Evolutionary conservation across 2,329 filamentous ascomycete genomes (phyloP).

Genomic region (Ceratocystis eucalypticola): DNA sequence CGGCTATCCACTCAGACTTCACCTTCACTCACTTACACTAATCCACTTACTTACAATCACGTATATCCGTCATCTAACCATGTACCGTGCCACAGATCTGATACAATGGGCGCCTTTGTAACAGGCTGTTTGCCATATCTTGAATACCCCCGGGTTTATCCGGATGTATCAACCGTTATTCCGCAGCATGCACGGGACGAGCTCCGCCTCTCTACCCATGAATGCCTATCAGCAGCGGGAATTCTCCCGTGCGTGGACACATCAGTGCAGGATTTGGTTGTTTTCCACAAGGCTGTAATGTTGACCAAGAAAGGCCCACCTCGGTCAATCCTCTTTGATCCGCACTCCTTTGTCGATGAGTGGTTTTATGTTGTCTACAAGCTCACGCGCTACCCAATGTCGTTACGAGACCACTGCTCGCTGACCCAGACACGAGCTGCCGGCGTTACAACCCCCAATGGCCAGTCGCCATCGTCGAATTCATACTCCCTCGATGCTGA

Average conservation of each 20-base stretch:
- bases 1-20: no score
- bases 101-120: slow-evolving; percentile 14
- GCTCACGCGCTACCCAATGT: slow-evolving; percentile 16
- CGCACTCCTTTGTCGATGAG: slow-evolving; percentile 16
- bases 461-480: not conserved
- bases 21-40: no score
- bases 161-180: slow-evolving; percentile 14
- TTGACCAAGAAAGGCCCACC: slow-evolving; percentile 12
- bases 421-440: slow-evolving; percentile 16
- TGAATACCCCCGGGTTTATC: slow-evolving; percentile 18
- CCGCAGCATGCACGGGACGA: slow-evolving; percentile 5
- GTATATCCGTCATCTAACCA: not conserved
- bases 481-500: not conserved
- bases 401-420: slow-evolving; percentile 15
- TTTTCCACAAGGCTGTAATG: slow-evolving; percentile 14
- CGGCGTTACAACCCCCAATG: slow-evolving; percentile 9
- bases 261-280: slow-evolving; percentile 13
- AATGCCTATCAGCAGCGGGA: slow-evolving; percentile 10
- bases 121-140: slow-evolving; percentile 17
- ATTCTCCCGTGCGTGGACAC: slow-evolving; percentile 13
- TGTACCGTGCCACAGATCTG: not conserved
- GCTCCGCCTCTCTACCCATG: slow-evolving; percentile 5
- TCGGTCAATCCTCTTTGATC: slow-evolving; percentile 14
- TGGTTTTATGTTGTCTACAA: slow-evolving; percentile 16
- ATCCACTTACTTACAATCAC: not conserved